Evolutionary conservation across 1,284 basidiomycete genomes (phyloP), one percentile per base, ranked within the genome.

Genomic region (Ceratorhiza oryzae-sativae): DNA sequence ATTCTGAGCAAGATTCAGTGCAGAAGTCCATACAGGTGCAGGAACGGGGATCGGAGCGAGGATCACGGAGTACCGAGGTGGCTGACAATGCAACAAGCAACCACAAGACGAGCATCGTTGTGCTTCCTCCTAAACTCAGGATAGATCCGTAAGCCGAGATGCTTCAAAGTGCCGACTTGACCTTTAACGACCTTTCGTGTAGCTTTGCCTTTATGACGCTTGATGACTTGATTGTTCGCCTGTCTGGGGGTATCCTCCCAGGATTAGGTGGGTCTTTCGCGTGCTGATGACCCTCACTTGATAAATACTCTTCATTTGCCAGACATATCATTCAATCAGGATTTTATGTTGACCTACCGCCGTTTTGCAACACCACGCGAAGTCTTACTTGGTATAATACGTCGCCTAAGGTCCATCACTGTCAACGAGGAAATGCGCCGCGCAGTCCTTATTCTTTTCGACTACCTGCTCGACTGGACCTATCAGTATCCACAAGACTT

Each of bases 361-460:
- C 84, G 90, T 72, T 93, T 93, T 77, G 84, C 90, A 46, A 89
- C 84, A 59, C 91, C 91, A 13, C 85, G 91, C 45, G 88, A 84
- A 73, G 80, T 93, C n/a, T 81, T 93, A n/a, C 82, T 93, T 59
- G 88, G 90, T 3, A 92, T 93, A 90, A 89, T 93, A 86, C 86
- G 90, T 32, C 86, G 90, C 74, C 82, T 93, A 12, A 45, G 58
- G 8, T 5, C 56, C 13, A 51, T 30, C 10, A 36, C 45, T 12
- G 46, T 61, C 25, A 46, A 25, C 13, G 46, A 71, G 27, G 65
- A 58, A 27, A 59, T 27, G 34, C 25, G 32, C 10, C 68, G 68
- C 15, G 58, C 68, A 12, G 34, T 71, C 20, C 20, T 46, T 5
- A 60, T 71, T 20, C 36, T 71, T 12, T 93, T 90, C 75, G 84